A percentile compares a stretch with the other conserved stretches of the same genome.
These are phyloP conservation scores for Ogataea chonburiensis DNA, from an alignment of 805 yeast species.

Conservation along the genomic window DNA sequence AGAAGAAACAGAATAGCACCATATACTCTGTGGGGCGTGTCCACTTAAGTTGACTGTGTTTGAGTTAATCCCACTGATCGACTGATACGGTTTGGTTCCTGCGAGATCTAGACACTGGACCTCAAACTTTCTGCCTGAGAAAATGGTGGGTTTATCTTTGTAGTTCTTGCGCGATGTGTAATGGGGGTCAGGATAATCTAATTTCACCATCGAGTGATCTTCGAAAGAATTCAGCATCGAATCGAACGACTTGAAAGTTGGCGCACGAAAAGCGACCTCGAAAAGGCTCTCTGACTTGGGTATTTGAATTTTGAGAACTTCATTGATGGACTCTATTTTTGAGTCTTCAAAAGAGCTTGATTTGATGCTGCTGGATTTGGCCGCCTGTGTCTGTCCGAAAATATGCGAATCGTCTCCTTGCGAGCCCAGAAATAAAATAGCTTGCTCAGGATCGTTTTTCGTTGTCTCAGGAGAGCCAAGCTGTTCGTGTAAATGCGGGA, in stretches of 20 bases:
- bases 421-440: not conserved
- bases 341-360: not conserved
- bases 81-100: constrained; percentile 19
- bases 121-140: constrained; percentile 64
- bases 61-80: constrained; percentile 6
- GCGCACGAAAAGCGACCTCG: constrained; percentile 21
- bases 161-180: constrained; percentile 55
- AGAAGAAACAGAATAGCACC: constrained; percentile 46
- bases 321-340: not conserved
- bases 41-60: constrained; percentile 1
- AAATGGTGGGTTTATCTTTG: constrained; percentile 52
- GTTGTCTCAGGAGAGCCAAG: constrained; percentile 1
- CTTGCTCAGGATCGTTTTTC: not conserved
- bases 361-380: constrained; percentile 1
- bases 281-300: constrained; percentile 10
- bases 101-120: constrained; percentile 41
- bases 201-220: constrained; percentile 44
- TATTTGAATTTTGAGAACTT: not conserved
- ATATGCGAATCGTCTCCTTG: constrained; percentile 14
- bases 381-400: constrained; percentile 9
- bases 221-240: constrained; percentile 38
- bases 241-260: constrained; percentile 15
- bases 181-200: constrained; percentile 61
- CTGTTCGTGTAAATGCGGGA: constrained; percentile 25
- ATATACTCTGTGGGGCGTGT: constrained; percentile 30